phyloP scores from a whole-genome alignment of 306 rosid genomes.

The Calophaca sinica region DNA sequence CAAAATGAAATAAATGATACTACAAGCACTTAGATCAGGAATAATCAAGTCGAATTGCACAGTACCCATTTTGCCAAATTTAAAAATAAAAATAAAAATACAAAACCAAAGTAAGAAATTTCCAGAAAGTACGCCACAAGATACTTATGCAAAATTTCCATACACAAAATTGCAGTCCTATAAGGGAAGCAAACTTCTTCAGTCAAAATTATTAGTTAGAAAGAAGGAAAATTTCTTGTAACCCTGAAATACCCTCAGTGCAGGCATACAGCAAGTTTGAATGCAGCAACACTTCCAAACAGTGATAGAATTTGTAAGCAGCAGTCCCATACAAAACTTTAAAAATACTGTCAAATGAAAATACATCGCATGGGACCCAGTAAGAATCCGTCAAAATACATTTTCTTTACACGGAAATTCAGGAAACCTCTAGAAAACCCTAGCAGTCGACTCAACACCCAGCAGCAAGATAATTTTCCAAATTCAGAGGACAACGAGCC shows the following conservation, averaged over 20 bases:
- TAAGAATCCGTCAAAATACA: constrained; percentile 34
- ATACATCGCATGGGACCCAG: constrained; percentile 5
- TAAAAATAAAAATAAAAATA: constrained; percentile 8
- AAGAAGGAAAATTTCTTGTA: not conserved
- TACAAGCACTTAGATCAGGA: constrained; percentile 25
- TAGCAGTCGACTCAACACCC: constrained; percentile 11
- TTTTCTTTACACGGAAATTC: constrained; percentile 6
- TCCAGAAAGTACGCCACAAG: constrained; percentile 7
- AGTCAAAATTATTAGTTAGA: constrained; percentile 20
- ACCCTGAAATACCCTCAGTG: not conserved
- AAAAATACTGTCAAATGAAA: not conserved
- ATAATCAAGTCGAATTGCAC: not conserved
- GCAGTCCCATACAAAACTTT: not conserved
- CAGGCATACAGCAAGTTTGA: constrained; percentile 15
- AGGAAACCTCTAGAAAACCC: constrained; percentile 40
- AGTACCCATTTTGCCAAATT: not conserved
- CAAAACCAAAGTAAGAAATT: not conserved
- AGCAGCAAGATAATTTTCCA: constrained; percentile 25
- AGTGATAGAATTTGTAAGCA: constrained; percentile 1
- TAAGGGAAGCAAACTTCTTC: constrained; percentile 15
- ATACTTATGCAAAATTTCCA: not conserved
- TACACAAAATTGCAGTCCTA: not conserved
- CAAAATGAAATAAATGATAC: constrained; percentile 28
- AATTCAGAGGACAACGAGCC: constrained; percentile 44
- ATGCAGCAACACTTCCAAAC: constrained; percentile 39